Evolutionary conservation across 2,329 filamentous ascomycete species (phyloP).

Genomic region (Diaporthe vaccinii): DNA sequence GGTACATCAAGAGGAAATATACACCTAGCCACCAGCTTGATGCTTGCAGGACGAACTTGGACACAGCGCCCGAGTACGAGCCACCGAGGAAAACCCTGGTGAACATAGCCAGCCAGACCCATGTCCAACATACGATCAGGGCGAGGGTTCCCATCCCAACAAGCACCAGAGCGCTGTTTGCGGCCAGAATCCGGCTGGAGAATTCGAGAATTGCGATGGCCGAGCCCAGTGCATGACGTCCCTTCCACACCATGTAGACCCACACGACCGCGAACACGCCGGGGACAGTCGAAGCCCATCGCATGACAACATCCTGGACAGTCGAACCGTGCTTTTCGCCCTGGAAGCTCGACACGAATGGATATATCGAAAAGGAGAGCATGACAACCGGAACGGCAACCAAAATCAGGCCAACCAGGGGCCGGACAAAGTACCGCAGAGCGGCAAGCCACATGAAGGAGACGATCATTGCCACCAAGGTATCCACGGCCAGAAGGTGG

Average conservation of each 20-base stretch:
- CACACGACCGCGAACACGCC: conserved; percentile 80
- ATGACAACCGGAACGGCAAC: conserved; percentile 88
- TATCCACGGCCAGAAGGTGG: conserved; percentile 91
- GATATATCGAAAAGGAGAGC: conserved; percentile 90
- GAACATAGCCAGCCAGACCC: conserved; percentile 98
- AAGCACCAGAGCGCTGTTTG: conserved; percentile 84
- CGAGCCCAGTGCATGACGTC: conserved; percentile 83
- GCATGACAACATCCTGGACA: conserved; percentile 90
- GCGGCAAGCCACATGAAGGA: conserved; percentile 92
- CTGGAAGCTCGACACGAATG: conserved; percentile 90
- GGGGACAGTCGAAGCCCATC: conserved; percentile 86
- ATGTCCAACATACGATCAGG: conserved; percentile 88
- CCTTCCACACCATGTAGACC: conserved; percentile 86
- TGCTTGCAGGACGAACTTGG: conserved; percentile 82
- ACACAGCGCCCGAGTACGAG: conserved; percentile 75
- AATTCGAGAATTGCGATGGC: conserved; percentile 94
- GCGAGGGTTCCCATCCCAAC: conserved; percentile 85
- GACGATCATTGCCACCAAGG: conserved; percentile 88
- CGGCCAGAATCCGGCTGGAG: conserved; percentile 86
- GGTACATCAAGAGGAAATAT: conserved; percentile 93
- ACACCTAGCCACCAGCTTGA: conserved; percentile 96
- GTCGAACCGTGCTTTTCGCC: conserved; percentile 80
- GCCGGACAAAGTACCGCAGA: conserved; percentile 87
- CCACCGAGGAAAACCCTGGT: conserved; percentile 95
- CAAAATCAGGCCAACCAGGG: conserved; percentile 84